Conservation (phyloP, 1,139 yeast genomes). For the Geotrichum siamense region DNA sequence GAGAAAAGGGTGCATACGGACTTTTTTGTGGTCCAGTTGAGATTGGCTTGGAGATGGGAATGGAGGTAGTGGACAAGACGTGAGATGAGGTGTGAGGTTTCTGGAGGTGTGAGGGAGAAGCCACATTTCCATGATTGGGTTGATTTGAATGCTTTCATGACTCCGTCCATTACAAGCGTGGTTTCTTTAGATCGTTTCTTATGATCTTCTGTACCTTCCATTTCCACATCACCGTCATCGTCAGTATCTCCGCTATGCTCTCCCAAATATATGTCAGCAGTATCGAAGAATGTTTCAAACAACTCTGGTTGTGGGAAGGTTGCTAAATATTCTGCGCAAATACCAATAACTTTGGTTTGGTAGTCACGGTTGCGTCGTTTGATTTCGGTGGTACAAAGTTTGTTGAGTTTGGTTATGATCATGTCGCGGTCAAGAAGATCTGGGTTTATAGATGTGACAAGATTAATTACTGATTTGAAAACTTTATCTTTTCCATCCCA, state of each 20-base stretch:
- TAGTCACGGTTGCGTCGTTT: slow-evolving; percentile 62
- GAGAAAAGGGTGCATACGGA: not conserved
- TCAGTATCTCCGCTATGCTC: slow-evolving; percentile 18
- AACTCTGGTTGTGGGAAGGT: slow-evolving; percentile 32
- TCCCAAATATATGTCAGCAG: slow-evolving; percentile 29
- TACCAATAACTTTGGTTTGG: slow-evolving; percentile 37
- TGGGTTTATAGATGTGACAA: slow-evolving; percentile 43
- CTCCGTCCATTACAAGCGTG: not conserved
- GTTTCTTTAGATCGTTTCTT: not conserved
- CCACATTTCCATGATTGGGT: not conserved
- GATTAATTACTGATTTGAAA: slow-evolving; percentile 59
- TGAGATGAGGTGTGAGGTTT: not conserved
- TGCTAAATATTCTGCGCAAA: slow-evolving; percentile 26
- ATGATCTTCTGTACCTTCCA: slow-evolving; percentile 16
- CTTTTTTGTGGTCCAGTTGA: slow-evolving; percentile 1
- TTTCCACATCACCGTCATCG: slow-evolving; percentile 25
- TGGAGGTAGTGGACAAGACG: not conserved
- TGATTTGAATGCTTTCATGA: not conserved
- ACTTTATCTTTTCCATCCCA: slow-evolving; percentile 86
- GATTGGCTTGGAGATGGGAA: not conserved
- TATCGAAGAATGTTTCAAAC: slow-evolving; percentile 31
- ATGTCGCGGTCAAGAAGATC: slow-evolving; percentile 26
- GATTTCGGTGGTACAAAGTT: slow-evolving; percentile 52
- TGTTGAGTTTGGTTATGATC: slow-evolving; percentile 37
- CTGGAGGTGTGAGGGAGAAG: not conserved